Base-by-base conservation (phyloP, 2,329 filamentous ascomycete species). In the Alternaria angustiovoidea region DNA sequence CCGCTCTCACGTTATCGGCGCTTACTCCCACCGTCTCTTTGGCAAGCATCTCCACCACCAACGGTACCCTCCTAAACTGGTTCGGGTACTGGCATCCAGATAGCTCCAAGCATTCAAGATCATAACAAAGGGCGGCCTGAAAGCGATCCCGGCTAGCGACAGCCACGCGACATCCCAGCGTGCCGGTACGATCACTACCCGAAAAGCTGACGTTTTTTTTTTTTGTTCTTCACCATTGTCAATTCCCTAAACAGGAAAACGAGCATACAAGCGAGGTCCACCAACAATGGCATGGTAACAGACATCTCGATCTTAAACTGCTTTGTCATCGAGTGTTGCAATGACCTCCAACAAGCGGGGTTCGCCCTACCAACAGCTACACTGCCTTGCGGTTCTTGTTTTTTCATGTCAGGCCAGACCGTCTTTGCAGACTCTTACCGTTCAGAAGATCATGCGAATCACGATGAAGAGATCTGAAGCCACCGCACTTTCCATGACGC, bases 11-110 rank as follows among this genome's bases (percentile, higher is more conserved):
- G 22, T 55, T 47, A 49, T 61, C 66, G 68, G 71, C 72, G 72
- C 72, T 69, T 74, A 73, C 47, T 62, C 58, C 52, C 30, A 47
- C 60, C 47, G 59, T 61, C 42, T 69, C 65, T 69, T 63, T 73
- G 72, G 69, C 56, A 63, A 59, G 39, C 5, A 22, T 42, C 57
- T 51, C 54, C 59, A 65, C 57, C 53, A 65, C 59, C 67, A 70
- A 62, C 62, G 14, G 28, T 52, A 56, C 53, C 28, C 28, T 30
- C 8, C 61, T 58, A 55, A 42, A 54, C 59, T 57, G 41, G 26
- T 52, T 57, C 48, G 26, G 51, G 16, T 55, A 30, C n/a, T 52
- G 36, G 16, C 42, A 30, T 34, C 26, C 26, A 34, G 14, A 56
- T 22, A 22, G 32, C 32, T 46, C 22, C 14, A 39, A 55, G 36